Percentiles rank a stretch among this genome's conserved stretches.
Conservation (phyloP, 768 basidiomycete species). For the Rhodotorula toruloides region DNA sequence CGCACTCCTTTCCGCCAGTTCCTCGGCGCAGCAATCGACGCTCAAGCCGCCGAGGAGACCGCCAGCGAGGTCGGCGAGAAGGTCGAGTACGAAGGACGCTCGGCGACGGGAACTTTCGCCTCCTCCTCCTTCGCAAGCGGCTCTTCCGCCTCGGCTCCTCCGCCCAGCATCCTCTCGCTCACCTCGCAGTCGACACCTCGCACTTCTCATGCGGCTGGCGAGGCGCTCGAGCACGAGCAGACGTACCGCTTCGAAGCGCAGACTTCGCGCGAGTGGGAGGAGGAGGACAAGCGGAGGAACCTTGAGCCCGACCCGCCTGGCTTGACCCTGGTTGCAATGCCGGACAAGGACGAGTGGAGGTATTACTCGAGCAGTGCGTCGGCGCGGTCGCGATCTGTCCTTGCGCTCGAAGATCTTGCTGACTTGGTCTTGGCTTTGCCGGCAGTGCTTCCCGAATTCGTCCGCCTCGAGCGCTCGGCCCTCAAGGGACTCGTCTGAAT, state of each 20-base stretch:
- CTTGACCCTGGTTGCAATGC: constrained; percentile 15
- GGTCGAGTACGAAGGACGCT: too few species aligned
- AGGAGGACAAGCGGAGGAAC: background rate
- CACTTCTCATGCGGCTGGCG: too few species aligned
- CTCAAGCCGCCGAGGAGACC: background rate
- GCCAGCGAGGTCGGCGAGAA: background rate
- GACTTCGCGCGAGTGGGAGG: background rate
- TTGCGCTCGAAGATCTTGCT: background rate
- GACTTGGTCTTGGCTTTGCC: background rate
- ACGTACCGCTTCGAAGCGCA: background rate
- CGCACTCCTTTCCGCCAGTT: background rate
- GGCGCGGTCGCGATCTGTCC: too few species aligned
- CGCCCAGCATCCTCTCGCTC: too few species aligned
- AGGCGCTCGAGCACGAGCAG: background rate
- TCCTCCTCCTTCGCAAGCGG: background rate
- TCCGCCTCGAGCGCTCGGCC: constrained; percentile 15
- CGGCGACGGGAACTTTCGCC: background rate
- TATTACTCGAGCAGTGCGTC: constrained; percentile 31
- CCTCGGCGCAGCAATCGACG: background rate
- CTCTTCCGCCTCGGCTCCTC: too few species aligned
- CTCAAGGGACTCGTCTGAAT: constrained; percentile 18
- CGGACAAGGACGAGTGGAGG: constrained; percentile 23
- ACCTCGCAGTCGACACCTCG: too few species aligned
- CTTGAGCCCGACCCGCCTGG: constrained; percentile 18
- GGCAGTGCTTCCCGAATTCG: constrained; percentile 26